phyloP scores from a whole-genome alignment of 2,329 filamentous ascomycete species.

The Trichoderma endophyticum region DNA sequence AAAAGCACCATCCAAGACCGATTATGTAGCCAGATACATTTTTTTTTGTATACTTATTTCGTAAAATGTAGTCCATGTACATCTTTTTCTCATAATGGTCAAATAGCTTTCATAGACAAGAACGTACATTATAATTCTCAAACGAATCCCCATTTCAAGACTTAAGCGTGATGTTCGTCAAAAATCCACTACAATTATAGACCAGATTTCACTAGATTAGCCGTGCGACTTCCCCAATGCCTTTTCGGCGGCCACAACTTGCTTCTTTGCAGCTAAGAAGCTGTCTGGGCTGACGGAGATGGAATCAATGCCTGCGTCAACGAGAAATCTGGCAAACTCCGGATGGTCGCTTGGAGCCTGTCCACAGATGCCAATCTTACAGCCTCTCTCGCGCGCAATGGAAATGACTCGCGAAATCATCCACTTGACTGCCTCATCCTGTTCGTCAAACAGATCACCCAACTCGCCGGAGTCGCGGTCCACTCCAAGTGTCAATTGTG shows the following conservation, averaged over 20 bases:
- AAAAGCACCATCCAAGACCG: background rate
- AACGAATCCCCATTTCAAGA: background rate
- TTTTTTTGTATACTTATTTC: background rate
- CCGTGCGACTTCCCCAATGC: background rate
- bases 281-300: constrained; percentile 41
- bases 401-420: constrained; percentile 36
- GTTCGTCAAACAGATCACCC: constrained; percentile 37
- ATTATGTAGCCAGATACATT: background rate
- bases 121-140: background rate
- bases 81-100: background rate
- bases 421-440: constrained; percentile 39
- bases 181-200: background rate
- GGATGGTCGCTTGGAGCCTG: constrained; percentile 40
- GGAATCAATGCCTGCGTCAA: constrained; percentile 36
- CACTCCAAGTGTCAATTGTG: constrained; percentile 38
- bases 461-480: constrained; percentile 38
- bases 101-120: background rate
- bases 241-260: constrained; percentile 22
- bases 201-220: background rate
- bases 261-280: constrained; percentile 35
- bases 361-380: constrained; percentile 40
- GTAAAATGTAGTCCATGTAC: background rate
- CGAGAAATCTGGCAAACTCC: constrained; percentile 37
- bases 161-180: background rate
- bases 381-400: constrained; percentile 29